Conservation (phyloP, 1,139 yeast genomes). For the Kodamaea derodonti region DNA sequence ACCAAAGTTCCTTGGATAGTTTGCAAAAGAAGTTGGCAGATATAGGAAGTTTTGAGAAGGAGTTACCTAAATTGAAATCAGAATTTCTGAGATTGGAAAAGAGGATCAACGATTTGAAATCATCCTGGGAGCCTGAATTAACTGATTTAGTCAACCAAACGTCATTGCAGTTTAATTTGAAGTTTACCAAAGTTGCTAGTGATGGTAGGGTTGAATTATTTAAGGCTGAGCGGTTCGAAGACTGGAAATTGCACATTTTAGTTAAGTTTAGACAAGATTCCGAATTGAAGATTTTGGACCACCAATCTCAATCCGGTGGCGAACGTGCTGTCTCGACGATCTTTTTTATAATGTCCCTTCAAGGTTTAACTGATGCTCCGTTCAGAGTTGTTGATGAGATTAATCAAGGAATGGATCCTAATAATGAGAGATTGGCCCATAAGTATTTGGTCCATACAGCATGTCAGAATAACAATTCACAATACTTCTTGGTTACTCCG, state of each 20-base stretch:
- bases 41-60: constrained; percentile 24
- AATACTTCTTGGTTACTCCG: constrained; percentile 91
- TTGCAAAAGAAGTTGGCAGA: constrained; percentile 30
- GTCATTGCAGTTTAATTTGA: constrained; percentile 58
- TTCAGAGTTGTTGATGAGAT: constrained; percentile 96
- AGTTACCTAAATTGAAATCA: constrained; percentile 31
- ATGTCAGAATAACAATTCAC: constrained; percentile 59
- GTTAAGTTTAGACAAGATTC: constrained; percentile 84
- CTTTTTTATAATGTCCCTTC: constrained; percentile 83
- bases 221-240: constrained; percentile 51
- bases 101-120: constrained; percentile 37
- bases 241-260: constrained; percentile 82
- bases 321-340: constrained; percentile 96
- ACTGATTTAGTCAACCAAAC: constrained; percentile 47
- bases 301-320: constrained; percentile 95
- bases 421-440: constrained; percentile 86
- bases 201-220: constrained; percentile 72
- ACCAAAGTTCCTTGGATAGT: constrained; percentile 32
- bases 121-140: constrained; percentile 59
- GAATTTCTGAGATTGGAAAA: constrained; percentile 24
- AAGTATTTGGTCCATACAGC: constrained; percentile 83
- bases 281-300: constrained; percentile 64
- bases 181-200: constrained; percentile 75
- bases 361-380: constrained; percentile 87
- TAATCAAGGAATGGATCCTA: constrained; percentile 98